A percentile compares a stretch with the other conserved stretches of the same genome.
Conservation (phyloP, 2,329 filamentous ascomycete species). For the Microcyclosporella mali region DNA sequence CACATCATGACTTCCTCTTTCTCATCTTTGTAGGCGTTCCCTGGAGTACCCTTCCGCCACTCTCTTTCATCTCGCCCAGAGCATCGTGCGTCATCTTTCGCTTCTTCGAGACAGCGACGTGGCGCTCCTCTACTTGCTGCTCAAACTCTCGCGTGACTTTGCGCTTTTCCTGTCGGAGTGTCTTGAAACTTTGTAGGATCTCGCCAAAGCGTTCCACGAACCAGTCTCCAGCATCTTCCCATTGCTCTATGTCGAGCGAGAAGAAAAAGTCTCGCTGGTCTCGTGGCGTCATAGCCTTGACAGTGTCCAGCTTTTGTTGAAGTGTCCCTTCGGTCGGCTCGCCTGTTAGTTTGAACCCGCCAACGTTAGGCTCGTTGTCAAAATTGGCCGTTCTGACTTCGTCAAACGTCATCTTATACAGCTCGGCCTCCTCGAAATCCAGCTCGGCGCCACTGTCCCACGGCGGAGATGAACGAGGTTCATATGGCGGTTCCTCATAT, state of each 20-base stretch:
- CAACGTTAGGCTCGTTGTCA: constrained; percentile 22
- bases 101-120: constrained; percentile 47
- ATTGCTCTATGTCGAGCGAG: constrained; percentile 48
- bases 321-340: constrained; percentile 14
- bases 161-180: constrained; percentile 49
- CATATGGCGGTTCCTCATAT: not conserved
- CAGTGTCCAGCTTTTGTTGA: constrained; percentile 16
- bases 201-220: constrained; percentile 51
- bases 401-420: constrained; percentile 24
- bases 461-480: not conserved
- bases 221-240: constrained; percentile 58
- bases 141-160: constrained; percentile 50
- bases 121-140: constrained; percentile 48
- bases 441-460: constrained; percentile 6
- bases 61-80: constrained; percentile 45
- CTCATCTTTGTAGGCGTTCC: constrained; percentile 36
- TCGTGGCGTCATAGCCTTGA: constrained; percentile 10
- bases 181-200: constrained; percentile 47
- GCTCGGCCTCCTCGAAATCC: constrained; percentile 24
- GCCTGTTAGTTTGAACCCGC: constrained; percentile 8
- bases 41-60: constrained; percentile 49
- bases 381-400: constrained; percentile 26
- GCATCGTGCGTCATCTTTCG: constrained; percentile 34
- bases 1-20: constrained; percentile 16
- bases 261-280: constrained; percentile 48